Evolutionary conservation across 768 basidiomycete species (phyloP).

Genomic region (Termitomyces heimii): DNA sequence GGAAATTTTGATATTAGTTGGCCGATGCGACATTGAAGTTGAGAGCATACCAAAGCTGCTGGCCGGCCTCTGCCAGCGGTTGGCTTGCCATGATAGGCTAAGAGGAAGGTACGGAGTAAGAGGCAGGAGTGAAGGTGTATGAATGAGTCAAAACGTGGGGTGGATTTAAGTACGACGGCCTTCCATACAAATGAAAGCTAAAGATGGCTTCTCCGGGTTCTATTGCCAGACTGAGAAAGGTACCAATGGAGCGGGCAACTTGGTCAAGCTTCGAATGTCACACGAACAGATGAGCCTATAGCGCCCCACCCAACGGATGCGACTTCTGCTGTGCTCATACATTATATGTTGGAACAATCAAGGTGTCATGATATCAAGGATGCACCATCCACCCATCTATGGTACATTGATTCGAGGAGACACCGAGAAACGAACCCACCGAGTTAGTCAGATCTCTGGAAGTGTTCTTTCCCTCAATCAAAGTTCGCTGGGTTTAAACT

Average conservation of each 20-base stretch:
- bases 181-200: conserved; percentile 43
- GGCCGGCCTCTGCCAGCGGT: conserved; percentile 52
- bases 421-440: neutral
- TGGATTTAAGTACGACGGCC: conserved; percentile 41
- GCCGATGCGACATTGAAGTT: conserved; percentile 1
- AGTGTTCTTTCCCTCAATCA: conserved; percentile 23
- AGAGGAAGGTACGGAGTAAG: conserved; percentile 29
- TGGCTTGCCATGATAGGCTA: conserved; percentile 47
- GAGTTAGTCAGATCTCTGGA: conserved; percentile 24
- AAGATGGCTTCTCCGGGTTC: conserved; percentile 51
- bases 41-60: conserved; percentile 56
- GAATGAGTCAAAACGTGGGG: conserved; percentile 32
- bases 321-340: conserved; percentile 8
- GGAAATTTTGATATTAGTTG: conserved; percentile 13
- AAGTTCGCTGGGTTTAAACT: conserved; percentile 23
- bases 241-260: conserved; percentile 37
- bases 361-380: conserved; percentile 10
- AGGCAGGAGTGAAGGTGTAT: conserved; percentile 27
- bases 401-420: conserved; percentile 5
- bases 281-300: conserved; percentile 26
- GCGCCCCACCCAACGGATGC: conserved; percentile 5
- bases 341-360: conserved; percentile 8
- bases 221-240: conserved; percentile 39
- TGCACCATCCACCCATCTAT: conserved; percentile 9
- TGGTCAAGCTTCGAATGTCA: conserved; percentile 38